phyloP scores from a whole-genome alignment of 1,139 yeast genomes.

The Suhomyces panamericanus region DNA sequence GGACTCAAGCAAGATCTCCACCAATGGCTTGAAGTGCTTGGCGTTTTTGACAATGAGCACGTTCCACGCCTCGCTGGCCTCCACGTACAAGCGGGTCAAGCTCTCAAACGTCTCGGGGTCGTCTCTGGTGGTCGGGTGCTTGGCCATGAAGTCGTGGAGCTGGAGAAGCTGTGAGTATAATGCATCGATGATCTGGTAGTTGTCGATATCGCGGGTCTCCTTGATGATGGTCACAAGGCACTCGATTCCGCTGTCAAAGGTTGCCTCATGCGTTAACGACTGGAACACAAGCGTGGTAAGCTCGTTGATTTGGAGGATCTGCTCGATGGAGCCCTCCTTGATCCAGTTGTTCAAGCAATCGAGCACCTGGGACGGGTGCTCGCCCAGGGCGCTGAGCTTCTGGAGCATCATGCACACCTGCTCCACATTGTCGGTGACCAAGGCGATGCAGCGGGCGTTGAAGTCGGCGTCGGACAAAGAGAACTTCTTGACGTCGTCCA shows the following conservation, averaged over 20 bases:
- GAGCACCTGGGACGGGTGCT: slow-evolving; percentile 43
- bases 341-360: slow-evolving; percentile 90
- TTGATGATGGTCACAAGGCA: slow-evolving; percentile 76
- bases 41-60: slow-evolving; percentile 79
- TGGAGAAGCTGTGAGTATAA: slow-evolving; percentile 67
- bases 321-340: slow-evolving; percentile 73
- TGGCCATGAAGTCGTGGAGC: slow-evolving; percentile 50
- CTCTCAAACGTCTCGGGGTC: slow-evolving; percentile 75
- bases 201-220: slow-evolving; percentile 78
- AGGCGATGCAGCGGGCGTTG: slow-evolving; percentile 57
- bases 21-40: slow-evolving; percentile 66
- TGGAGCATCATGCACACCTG: slow-evolving; percentile 64
- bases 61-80: slow-evolving; percentile 97
- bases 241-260: slow-evolving; percentile 86
- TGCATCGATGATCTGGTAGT: slow-evolving; percentile 60
- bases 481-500: slow-evolving; percentile 72
- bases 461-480: slow-evolving; percentile 84
- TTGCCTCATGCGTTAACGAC: slow-evolving; percentile 61
- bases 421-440: slow-evolving; percentile 67
- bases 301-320: slow-evolving; percentile 59
- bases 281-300: slow-evolving; percentile 68
- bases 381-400: slow-evolving; percentile 39
- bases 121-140: slow-evolving; percentile 40
- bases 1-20: slow-evolving; percentile 68
- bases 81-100: slow-evolving; percentile 76